phyloP scores from a whole-genome alignment of 495 filamentous ascomycete species.

The Penicillium egyptiacum region DNA sequence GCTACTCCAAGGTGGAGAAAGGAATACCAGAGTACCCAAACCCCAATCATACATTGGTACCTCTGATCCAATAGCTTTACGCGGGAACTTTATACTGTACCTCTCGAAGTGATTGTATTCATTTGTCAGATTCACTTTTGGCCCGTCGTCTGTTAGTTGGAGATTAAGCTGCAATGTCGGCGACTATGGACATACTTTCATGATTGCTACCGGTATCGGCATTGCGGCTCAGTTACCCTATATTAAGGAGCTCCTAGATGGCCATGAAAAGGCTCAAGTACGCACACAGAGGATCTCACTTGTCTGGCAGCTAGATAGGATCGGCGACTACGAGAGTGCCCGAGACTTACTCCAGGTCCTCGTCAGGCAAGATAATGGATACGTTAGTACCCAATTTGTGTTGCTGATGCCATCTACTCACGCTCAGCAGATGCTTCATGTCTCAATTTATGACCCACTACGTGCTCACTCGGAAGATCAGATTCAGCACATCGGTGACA shows the following conservation, averaged over 20 bases:
- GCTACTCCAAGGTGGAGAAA: too few species aligned
- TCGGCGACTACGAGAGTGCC: constrained; percentile 23
- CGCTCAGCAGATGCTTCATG: constrained; percentile 14
- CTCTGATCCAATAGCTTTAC: background rate
- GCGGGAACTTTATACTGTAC: constrained; percentile 1
- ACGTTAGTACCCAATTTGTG: constrained; percentile 15
- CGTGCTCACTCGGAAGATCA: background rate
- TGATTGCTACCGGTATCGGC: constrained; percentile 39
- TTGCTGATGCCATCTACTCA: constrained; percentile 3
- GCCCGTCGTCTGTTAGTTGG: constrained; percentile 15
- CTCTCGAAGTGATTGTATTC: background rate
- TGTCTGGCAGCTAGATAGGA: constrained; percentile 32
- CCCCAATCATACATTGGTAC: background rate
- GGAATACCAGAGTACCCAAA: background rate
- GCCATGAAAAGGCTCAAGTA: constrained; percentile 29
- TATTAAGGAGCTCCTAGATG: constrained; percentile 36
- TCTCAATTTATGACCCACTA: constrained; percentile 15
- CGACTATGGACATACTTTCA: constrained; percentile 35
- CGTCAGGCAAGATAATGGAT: constrained; percentile 21
- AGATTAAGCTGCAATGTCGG: constrained; percentile 15
- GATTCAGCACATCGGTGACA: constrained; percentile 10
- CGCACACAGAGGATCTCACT: constrained; percentile 32
- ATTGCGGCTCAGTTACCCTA: constrained; percentile 40
- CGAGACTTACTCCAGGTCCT: constrained; percentile 24
- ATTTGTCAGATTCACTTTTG: background rate